Evolutionary conservation across 2,329 filamentous ascomycete genomes (phyloP), one percentile per base, ranked within the genome.

Genomic region (Fusarium tanahbumbuense): DNA sequence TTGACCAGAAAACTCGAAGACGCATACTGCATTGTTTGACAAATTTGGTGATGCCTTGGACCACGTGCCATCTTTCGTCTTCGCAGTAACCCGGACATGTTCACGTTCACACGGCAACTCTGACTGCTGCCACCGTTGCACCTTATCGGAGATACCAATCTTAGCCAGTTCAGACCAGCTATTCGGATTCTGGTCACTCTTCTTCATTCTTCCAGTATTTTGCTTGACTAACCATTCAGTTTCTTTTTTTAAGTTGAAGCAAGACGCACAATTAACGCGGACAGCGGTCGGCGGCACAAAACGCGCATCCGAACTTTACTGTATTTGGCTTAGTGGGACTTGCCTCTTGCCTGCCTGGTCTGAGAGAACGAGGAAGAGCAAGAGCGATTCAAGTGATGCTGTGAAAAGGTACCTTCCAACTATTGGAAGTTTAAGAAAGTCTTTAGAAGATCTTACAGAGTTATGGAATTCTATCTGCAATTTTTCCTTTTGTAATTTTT

Each of bases 281-380:
- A 13, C 20, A 22, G 54, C 20, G 34, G 27, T 6, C 40, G 56
- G 27, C 25, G 44, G 53, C 58, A 50, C 41, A 59, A 55, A 44
- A 34, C n/a, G 23, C 57, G 46, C 50, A 56, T 10, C 2, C 5
- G 13, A 42, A 37, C 57, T 56, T 70, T 42, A n/a, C 67, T 54
- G 1, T 4, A 63, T 64, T 70, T 3, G 42, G 54, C 7, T 20
- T 59, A 23, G 25, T 27, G 15, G 9, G 10, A 34, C 13, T 9
- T 34, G 15, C 25, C 16, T 66, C 50, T 10, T 37, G 22, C 22
- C 22, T 22, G 49, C 30, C 54, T 59, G 32, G 42, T 8, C 5
- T 30, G 52, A 32, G 49, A 50, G 22, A 27, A 49, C 5, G 20
- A 18, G 15, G 11, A 52, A 10, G 27, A 16, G 13, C 20, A 53